Evolutionary conservation across 139 green algal genomes (phyloP), one percentile per base, ranked within the genome.

Genomic region (Dunaliella primolecta): DNA sequence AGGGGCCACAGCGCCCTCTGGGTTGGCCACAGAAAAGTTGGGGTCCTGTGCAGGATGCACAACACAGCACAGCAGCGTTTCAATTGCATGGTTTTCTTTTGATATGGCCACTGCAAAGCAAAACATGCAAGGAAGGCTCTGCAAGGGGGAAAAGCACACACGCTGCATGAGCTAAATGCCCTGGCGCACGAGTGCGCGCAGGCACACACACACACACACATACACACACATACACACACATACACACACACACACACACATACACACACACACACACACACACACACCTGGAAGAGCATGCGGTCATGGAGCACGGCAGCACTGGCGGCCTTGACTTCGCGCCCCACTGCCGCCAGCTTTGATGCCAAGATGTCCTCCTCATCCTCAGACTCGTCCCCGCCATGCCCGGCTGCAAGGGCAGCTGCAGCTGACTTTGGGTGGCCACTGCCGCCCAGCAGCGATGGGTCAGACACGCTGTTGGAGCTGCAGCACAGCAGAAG

Each of bases 1-100:
- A 0, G 94, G 92, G 84, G 80, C 89, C 55, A 97, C 88, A 55
- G 81, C 84, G 81, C 94, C 94, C 72, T 93, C 75, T 46, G 90
- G 37, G 20, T 93, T 92, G 29, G 77, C 87, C 3, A 94, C 83
- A 21, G 76, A 36, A 80, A 95, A 94, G 57, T 85, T 81, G 75
- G 36, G 84, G 84, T 89, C 78, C 31, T 27, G 1, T 64, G 46
- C n/a, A n/a, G n/a, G n/a, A n/a, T n/a, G n/a, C n/a, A n/a, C n/a
- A n/a, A n/a, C n/a, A n/a, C n/a, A n/a, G n/a, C n/a, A n/a, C n/a
- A n/a, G n/a, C n/a, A n/a, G n/a, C n/a, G n/a, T n/a, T n/a, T n/a
- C n/a, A n/a, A n/a, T n/a, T n/a, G n/a, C n/a, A n/a, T n/a, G n/a
- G n/a, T n/a, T n/a, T n/a, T n/a, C n/a, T n/a, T n/a, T n/a, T n/a